These are phyloP conservation scores for Clathrus columnatus DNA, from an alignment of 768 basidiomycete genomes.

Conservation along the genomic window DNA sequence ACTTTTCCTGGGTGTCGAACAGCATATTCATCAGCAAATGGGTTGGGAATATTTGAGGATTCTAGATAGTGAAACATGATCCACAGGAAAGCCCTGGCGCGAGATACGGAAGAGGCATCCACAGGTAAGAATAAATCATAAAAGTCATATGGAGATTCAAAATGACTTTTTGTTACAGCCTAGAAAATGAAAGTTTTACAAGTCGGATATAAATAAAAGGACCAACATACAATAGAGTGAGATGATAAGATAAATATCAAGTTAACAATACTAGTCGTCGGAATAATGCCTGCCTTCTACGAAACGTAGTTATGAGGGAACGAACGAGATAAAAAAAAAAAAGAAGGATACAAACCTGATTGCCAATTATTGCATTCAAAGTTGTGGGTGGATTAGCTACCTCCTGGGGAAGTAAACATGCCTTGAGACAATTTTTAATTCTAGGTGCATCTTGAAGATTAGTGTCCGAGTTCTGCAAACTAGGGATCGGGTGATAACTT, in stretches of 20 bases:
- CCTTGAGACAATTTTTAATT: constrained; percentile 67
- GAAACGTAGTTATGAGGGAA: constrained; percentile 17
- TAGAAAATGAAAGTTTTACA: neutral
- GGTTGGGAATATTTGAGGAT: constrained; percentile 47
- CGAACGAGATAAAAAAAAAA: constrained; percentile 5
- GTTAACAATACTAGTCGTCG: constrained; percentile 70
- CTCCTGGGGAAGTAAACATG: constrained; percentile 46
- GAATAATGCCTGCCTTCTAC: constrained; percentile 46
- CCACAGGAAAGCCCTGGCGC: constrained; percentile 78
- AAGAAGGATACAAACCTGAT: constrained; percentile 34
- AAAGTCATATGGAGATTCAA: constrained; percentile 41
- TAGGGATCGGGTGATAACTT: constrained; percentile 72
- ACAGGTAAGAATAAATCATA: constrained; percentile 80
- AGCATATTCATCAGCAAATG: constrained; percentile 65
- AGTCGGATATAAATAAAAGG: constrained; percentile 7
- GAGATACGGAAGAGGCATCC: constrained; percentile 58
- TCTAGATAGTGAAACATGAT: constrained; percentile 78
- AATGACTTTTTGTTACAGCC: constrained; percentile 28
- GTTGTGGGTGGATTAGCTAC: constrained; percentile 41
- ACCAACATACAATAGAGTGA: constrained; percentile 54
- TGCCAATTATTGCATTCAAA: constrained; percentile 47
- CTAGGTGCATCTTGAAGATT: constrained; percentile 74
- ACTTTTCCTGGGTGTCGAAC: constrained; percentile 50
- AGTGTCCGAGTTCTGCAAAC: constrained; percentile 51
- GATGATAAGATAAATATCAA: constrained; percentile 64